Percentiles rank a stretch among this genome's conserved stretches.
Conservation (phyloP, 352 stramenopile genomes). For the Pelagophyceae sp. region DNA sequence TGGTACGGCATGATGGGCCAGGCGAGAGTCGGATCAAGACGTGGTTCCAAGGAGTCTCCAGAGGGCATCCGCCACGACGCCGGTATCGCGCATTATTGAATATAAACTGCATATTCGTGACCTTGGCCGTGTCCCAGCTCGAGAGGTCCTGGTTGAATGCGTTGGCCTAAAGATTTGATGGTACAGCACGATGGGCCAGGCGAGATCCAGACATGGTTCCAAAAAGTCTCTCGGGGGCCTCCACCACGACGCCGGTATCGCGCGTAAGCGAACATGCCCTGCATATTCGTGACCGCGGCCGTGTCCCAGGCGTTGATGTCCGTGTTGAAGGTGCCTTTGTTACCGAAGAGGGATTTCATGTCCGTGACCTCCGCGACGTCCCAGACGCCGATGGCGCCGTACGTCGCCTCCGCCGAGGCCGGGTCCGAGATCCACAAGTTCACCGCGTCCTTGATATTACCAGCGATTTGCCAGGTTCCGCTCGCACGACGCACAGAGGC, state of each 20-base stretch:
- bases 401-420: neutral
- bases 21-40: too few relatives aligned
- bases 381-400: constrained; percentile 31
- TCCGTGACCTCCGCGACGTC: constrained; percentile 25
- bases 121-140: constrained; percentile 26
- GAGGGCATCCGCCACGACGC: too few relatives aligned
- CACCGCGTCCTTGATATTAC: too few relatives aligned
- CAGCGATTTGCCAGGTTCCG: too few relatives aligned
- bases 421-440: too few relatives aligned
- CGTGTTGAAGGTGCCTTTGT: constrained; percentile 20
- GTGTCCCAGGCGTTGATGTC: constrained; percentile 10
- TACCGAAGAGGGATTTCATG: constrained; percentile 27
- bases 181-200: constrained; percentile 17
- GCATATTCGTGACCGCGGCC: neutral
- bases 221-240: too few relatives aligned
- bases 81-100: too few relatives aligned
- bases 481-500: too few relatives aligned
- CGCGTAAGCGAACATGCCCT: constrained; percentile 13
- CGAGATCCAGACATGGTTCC: neutral
- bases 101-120: constrained; percentile 30
- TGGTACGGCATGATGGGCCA: too few relatives aligned
- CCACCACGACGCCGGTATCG: too few relatives aligned
- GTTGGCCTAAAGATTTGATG: neutral
- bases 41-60: too few relatives aligned
- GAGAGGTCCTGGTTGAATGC: constrained; percentile 25